Percentiles rank a stretch among this genome's conserved stretches.
phyloP scores from a whole-genome alignment of 179 eudicot genomes.

The Actinidia arguta region DNA sequence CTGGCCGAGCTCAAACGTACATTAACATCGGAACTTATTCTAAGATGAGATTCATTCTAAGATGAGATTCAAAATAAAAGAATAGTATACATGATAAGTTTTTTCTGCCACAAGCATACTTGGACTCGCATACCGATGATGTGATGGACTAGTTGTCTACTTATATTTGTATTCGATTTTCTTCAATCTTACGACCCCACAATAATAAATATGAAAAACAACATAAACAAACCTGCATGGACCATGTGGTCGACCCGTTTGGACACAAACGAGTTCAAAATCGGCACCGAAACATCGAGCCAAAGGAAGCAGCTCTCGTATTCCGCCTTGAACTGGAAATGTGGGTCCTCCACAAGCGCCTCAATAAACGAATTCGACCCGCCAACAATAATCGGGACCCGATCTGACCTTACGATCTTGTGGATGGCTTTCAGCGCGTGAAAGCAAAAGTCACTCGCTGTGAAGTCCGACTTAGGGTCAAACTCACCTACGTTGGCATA shows the following conservation, averaged over 20 bases:
- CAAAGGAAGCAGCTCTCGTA: conserved; percentile 39
- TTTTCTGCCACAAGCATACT: no score
- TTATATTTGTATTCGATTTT: no score
- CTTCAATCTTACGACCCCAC: no score
- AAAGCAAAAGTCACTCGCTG: conserved; percentile 28
- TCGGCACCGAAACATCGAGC: conserved; percentile 41
- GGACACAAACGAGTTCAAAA: conserved; percentile 27
- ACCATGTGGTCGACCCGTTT: conserved; percentile 53
- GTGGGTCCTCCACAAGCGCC: conserved; percentile 33
- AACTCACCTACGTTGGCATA: no score
- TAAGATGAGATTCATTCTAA: no score
- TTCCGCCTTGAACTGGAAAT: conserved; percentile 21
- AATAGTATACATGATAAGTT: no score
- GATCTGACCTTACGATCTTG: conserved; percentile 16
- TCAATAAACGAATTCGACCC: conserved; percentile 46
- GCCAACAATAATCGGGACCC: conserved; percentile 45
- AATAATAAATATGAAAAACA: no score
- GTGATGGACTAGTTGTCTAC: no score
- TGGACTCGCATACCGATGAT: no score
- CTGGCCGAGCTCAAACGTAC: no score
- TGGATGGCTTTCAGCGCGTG: conserved; percentile 27
- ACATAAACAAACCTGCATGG: conserved; percentile 22
- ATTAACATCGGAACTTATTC: no score
- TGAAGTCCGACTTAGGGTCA: conserved; percentile 40
- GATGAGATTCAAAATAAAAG: no score